These are phyloP conservation scores for Phyllosticta paracitricarpa DNA, from an alignment of 2,329 filamentous ascomycete species.

Conservation along the genomic window DNA sequence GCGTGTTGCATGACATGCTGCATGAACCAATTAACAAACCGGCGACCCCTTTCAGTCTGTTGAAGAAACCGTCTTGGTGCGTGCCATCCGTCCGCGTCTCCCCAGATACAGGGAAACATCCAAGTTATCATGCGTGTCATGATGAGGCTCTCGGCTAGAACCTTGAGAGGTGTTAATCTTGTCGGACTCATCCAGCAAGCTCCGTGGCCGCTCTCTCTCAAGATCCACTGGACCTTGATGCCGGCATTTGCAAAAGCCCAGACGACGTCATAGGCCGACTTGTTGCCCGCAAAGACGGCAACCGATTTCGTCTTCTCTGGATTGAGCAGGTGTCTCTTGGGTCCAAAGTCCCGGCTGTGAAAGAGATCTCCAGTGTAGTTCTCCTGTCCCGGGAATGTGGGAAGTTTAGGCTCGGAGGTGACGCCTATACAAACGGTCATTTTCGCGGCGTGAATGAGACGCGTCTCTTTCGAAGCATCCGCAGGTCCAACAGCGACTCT, in stretches of 20 bases:
- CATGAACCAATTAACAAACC: constrained; percentile 48
- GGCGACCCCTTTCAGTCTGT: constrained; percentile 45
- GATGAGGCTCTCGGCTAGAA: constrained; percentile 57
- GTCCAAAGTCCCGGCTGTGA: constrained; percentile 46
- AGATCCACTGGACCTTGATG: constrained; percentile 39
- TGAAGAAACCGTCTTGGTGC: constrained; percentile 47
- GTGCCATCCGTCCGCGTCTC: constrained; percentile 49
- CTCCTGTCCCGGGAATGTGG: constrained; percentile 40
- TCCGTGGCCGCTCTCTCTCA: constrained; percentile 47
- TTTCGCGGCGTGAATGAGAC: constrained; percentile 30
- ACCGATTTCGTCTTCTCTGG: constrained; percentile 19
- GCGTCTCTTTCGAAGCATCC: neutral
- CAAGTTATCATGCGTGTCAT: constrained; percentile 59
- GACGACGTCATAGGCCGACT: constrained; percentile 54
- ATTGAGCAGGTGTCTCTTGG: constrained; percentile 1
- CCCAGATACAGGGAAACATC: constrained; percentile 68
- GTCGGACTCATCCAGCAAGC: constrained; percentile 50
- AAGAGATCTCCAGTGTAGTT: constrained; percentile 45
- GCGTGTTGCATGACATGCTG: constrained; percentile 42
- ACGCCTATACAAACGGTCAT: constrained; percentile 54
- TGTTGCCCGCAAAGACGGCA: constrained; percentile 50
- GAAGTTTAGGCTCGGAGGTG: constrained; percentile 48
- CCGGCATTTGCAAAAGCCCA: constrained; percentile 43
- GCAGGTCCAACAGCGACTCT: neutral
- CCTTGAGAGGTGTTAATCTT: constrained; percentile 56